Percentiles rank a stretch among this genome's conserved stretches.
phyloP scores from a whole-genome alignment of 768 basidiomycete species.

The Rhodotorula diobovata region DNA sequence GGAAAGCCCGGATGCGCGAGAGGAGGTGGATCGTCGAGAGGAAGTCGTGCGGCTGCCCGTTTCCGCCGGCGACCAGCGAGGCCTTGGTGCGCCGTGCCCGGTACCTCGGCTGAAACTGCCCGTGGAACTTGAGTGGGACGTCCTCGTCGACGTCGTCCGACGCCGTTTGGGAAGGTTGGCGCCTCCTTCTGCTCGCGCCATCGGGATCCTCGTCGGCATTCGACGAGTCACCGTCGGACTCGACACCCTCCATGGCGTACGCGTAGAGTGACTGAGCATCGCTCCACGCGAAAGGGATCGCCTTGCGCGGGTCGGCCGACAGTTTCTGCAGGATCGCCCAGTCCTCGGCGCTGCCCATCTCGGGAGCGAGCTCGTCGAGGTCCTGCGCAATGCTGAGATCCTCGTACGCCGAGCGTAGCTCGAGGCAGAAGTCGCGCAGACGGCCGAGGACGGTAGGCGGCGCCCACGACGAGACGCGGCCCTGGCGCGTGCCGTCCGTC shows the following conservation, averaged over 20 bases:
- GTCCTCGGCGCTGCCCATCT: conserved; percentile 4
- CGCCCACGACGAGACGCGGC: background rate
- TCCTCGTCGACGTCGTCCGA: background rate
- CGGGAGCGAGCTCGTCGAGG: background rate
- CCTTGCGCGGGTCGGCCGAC: conserved; percentile 3
- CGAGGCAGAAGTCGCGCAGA: conserved; percentile 1
- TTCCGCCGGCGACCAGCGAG: background rate
- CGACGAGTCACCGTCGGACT: background rate
- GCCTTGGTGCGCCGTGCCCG: background rate
- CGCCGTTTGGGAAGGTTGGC: background rate
- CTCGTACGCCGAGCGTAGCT: conserved; percentile 34
- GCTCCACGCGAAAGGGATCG: conserved; percentile 20
- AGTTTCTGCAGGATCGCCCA: conserved; percentile 3
- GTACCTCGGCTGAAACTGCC: background rate
- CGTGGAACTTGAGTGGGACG: background rate
- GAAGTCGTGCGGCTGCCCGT: conserved; percentile 13
- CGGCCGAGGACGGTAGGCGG: background rate
- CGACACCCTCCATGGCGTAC: conserved; percentile 9
- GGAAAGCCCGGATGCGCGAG: conserved; percentile 3
- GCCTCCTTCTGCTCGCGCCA: background rate
- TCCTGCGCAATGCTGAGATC: conserved; percentile 14
- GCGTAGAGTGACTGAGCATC: conserved; percentile 2
- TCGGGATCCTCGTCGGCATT: background rate
- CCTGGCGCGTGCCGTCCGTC: no score
- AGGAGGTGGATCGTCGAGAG: conserved; percentile 23